phyloP scores from a whole-genome alignment of 129 eudicot species.

The Sambucus nigra region DNA sequence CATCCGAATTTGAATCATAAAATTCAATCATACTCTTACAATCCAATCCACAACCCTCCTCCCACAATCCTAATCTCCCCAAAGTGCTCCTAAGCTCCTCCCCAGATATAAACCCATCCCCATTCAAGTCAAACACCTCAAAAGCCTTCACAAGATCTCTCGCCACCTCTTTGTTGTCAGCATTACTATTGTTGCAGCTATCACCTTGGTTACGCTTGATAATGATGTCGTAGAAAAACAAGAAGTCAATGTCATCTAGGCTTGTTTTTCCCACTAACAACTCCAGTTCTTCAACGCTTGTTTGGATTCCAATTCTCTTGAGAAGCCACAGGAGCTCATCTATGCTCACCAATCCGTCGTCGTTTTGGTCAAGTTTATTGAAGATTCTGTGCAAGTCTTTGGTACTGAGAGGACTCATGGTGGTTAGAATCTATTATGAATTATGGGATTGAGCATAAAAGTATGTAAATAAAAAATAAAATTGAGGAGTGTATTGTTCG shows the following conservation, averaged over 20 bases:
- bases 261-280: constrained; percentile 25
- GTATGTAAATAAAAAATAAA: too few species aligned
- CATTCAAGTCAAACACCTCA: too few species aligned
- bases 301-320: constrained; percentile 32
- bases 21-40: too few species aligned
- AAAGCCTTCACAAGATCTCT: constrained; percentile 29
- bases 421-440: too few species aligned
- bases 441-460: too few species aligned
- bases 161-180: constrained; percentile 15
- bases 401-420: constrained; percentile 45
- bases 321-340: constrained; percentile 50
- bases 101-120: too few species aligned
- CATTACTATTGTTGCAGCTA: background rate
- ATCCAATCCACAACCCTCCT: too few species aligned
- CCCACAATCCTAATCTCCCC: too few species aligned
- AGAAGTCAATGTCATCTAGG: constrained; percentile 37
- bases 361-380: constrained; percentile 42
- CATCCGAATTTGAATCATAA: too few species aligned
- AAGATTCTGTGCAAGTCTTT: constrained; percentile 46
- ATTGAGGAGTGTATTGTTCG: too few species aligned
- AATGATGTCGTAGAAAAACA: constrained; percentile 31
- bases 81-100: too few species aligned
- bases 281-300: constrained; percentile 36
- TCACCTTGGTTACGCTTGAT: background rate
- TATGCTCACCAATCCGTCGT: constrained; percentile 38